A percentile compares a stretch with the other conserved stretches of the same genome.
Evolutionary conservation across 1,284 basidiomycete species (phyloP).

Genomic region (Leccinum angustisporum): DNA sequence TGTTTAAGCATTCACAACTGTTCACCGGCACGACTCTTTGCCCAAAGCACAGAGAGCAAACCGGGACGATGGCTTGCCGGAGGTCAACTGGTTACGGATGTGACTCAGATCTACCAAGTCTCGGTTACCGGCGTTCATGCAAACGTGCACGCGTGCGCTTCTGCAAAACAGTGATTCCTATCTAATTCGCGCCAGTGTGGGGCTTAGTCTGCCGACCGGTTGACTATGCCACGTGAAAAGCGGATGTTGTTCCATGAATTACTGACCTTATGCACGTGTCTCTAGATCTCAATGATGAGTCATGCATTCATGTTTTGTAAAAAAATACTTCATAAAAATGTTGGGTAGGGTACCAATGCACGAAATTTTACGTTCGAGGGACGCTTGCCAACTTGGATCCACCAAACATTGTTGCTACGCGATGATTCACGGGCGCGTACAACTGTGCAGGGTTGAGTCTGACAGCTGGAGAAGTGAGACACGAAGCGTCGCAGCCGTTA

Average conservation of each 20-base stretch:
- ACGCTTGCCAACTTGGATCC: neutral
- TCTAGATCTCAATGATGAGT: neutral
- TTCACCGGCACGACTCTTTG: neutral
- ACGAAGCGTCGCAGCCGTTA: neutral
- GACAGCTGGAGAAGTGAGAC: neutral
- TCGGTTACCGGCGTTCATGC: neutral
- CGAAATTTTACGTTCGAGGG: conserved; percentile 22
- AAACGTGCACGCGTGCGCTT: neutral
- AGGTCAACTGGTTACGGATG: neutral
- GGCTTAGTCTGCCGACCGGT: conserved; percentile 1
- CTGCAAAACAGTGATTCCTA: neutral
- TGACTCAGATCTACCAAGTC: neutral
- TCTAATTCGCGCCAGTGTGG: neutral
- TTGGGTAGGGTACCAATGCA: conserved; percentile 4
- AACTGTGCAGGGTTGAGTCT: neutral
- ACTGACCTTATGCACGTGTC: neutral
- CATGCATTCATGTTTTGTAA: neutral
- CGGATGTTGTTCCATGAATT: conserved; percentile 29
- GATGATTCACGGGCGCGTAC: neutral
- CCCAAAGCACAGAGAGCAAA: neutral
- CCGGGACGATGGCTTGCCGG: neutral
- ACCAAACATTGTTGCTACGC: conserved; percentile 12
- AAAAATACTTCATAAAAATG: neutral
- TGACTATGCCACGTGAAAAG: conserved; percentile 58
- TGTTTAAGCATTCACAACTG: neutral